Conservation (phyloP, 1,284 basidiomycete genomes). For the Farysia itapuensis region DNA sequence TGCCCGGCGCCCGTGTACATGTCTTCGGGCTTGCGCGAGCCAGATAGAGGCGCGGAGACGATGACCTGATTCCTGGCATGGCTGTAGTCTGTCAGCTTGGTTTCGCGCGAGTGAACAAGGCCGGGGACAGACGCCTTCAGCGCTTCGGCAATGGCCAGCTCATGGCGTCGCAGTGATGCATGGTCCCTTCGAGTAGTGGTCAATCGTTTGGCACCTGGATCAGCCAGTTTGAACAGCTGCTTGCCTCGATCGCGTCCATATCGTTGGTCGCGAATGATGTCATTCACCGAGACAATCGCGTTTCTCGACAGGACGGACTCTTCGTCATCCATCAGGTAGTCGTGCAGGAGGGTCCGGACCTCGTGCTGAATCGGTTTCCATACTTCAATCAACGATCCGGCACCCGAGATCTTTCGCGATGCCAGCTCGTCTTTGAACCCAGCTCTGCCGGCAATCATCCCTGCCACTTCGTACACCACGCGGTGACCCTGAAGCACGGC, state of each 20-base stretch:
- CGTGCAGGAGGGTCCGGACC: conserved; percentile 75
- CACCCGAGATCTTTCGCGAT: conserved; percentile 23
- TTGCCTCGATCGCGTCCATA: conserved; percentile 47
- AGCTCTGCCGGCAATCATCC: conserved; percentile 35
- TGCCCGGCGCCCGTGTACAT: conserved; percentile 68
- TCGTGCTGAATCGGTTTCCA: conserved; percentile 89
- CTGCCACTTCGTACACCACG: conserved; percentile 80
- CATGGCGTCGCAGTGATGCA: conserved; percentile 69
- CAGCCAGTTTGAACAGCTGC: conserved; percentile 80
- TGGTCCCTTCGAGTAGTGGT: conserved; percentile 63
- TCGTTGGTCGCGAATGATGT: conserved; percentile 67
- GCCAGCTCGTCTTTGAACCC: conserved; percentile 40
- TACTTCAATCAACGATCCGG: conserved; percentile 70
- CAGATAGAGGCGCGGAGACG: conserved; percentile 1
- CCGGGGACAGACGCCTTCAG: conserved; percentile 91
- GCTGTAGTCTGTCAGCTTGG: neutral
- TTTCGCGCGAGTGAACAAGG: conserved; percentile 65
- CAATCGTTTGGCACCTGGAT: conserved; percentile 59
- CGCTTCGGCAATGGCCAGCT: conserved; percentile 81
- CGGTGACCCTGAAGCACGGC: conserved; percentile 92
- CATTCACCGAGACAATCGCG: conserved; percentile 88
- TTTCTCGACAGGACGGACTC: conserved; percentile 76
- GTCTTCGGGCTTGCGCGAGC: conserved; percentile 2
- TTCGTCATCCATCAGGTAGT: conserved; percentile 88
- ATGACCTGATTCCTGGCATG: conserved; percentile 13